These are phyloP conservation scores for Ilyonectria robusta DNA, from an alignment of 2,329 filamentous ascomycete species.

Conservation along the genomic window DNA sequence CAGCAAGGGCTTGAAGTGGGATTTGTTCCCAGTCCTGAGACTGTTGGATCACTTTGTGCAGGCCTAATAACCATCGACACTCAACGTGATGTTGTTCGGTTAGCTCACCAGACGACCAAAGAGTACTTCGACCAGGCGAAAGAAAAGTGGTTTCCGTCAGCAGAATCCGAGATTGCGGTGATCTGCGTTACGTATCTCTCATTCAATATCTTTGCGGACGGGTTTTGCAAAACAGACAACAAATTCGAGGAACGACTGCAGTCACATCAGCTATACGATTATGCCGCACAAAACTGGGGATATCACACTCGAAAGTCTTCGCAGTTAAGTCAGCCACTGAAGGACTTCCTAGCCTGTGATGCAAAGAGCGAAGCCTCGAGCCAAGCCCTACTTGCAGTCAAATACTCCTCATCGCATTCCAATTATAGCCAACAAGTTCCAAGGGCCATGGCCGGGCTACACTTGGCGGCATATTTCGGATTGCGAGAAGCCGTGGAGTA, in stretches of 20 bases:
- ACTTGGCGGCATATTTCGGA: too few relatives aligned
- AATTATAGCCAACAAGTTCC: too few relatives aligned
- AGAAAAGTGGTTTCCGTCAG: constrained; percentile 10
- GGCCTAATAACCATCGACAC: background rate
- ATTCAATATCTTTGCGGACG: background rate
- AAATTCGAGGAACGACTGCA: background rate
- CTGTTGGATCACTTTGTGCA: background rate
- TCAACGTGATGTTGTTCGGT: background rate
- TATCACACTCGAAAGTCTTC: background rate
- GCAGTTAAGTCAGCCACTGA: too few relatives aligned
- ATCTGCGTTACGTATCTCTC: constrained; percentile 9
- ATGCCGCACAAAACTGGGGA: background rate
- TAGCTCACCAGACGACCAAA: constrained; percentile 1
- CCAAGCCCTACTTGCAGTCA: too few relatives aligned
- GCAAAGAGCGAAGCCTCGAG: too few relatives aligned
- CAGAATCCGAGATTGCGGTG: constrained; percentile 6
- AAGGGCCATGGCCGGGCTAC: too few relatives aligned
- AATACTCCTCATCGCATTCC: too few relatives aligned
- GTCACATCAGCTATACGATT: background rate
- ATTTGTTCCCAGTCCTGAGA: too few relatives aligned
- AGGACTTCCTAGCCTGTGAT: too few relatives aligned
- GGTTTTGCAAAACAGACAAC: background rate
- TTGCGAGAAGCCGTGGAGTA: too few relatives aligned
- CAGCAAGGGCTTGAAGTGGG: background rate
- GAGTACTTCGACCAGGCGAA: constrained; percentile 10